Conservation (phyloP, 495 filamentous ascomycete genomes). For the Clohesyomyces aquaticus region DNA sequence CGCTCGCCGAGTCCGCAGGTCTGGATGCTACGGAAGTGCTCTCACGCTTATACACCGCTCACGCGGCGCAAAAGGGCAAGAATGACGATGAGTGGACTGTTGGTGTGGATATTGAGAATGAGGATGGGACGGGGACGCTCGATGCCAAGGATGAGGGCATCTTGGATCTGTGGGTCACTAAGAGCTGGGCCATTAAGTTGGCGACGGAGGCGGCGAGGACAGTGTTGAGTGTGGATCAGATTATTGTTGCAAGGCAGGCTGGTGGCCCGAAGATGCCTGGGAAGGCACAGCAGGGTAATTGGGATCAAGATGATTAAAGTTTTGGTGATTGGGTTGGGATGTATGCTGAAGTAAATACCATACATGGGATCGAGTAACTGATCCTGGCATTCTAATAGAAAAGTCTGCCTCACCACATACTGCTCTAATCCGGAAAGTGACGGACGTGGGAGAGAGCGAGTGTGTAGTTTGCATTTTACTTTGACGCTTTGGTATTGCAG, state of each 20-base stretch:
- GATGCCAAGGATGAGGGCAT: conserved; percentile 91
- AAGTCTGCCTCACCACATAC: neutral
- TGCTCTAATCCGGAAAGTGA: no score
- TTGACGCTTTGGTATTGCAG: no score
- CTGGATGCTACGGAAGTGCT: conserved; percentile 95
- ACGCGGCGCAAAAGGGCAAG: conserved; percentile 65
- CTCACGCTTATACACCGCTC: conserved; percentile 86
- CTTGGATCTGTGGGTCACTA: conserved; percentile 85
- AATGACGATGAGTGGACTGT: conserved; percentile 66
- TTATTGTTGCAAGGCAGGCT: conserved; percentile 96
- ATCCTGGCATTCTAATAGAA: neutral
- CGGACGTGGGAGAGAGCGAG: no score
- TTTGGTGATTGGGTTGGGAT: neutral
- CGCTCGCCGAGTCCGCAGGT: conserved; percentile 90
- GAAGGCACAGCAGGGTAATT: conserved; percentile 81
- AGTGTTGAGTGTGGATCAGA: conserved; percentile 96
- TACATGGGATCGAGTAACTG: conserved; percentile 4
- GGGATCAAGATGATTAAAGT: conserved; percentile 78
- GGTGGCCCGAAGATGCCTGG: conserved; percentile 96
- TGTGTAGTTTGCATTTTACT: no score
- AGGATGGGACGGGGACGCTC: conserved; percentile 75
- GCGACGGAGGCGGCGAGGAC: conserved; percentile 94
- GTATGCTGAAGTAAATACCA: conserved; percentile 13
- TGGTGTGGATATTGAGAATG: conserved; percentile 91
- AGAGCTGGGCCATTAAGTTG: conserved; percentile 95